Percentiles rank a stretch among this genome's conserved stretches.
phyloP scores from a whole-genome alignment of 2,329 filamentous ascomycete genomes.

The Cladosporium colombiae region DNA sequence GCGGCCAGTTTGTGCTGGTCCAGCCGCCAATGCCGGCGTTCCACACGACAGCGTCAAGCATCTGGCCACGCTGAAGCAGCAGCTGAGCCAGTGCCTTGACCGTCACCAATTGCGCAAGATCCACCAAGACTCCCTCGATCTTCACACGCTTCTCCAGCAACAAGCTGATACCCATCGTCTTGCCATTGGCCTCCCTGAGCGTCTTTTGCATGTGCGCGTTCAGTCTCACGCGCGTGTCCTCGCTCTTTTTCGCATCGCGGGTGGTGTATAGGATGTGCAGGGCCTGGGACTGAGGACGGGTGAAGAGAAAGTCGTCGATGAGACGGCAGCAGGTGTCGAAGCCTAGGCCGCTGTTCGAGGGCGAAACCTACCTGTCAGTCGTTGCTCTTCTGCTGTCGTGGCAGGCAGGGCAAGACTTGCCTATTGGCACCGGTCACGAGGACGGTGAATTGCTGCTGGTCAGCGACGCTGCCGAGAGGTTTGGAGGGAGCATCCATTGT shows the following conservation, averaged over 20 bases:
- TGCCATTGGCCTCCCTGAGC: constrained; percentile 38
- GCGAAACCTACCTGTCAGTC: constrained; percentile 22
- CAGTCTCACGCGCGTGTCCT: constrained; percentile 63
- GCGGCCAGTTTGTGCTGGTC: constrained; percentile 71
- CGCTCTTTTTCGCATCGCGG: constrained; percentile 71
- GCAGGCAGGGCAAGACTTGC: constrained; percentile 48
- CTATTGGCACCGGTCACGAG: constrained; percentile 86
- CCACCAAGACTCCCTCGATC: constrained; percentile 59
- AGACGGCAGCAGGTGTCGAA: constrained; percentile 80
- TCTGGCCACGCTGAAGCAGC: constrained; percentile 60
- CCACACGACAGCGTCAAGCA: constrained; percentile 76
- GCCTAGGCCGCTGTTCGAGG: constrained; percentile 71
- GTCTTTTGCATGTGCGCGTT: constrained; percentile 56
- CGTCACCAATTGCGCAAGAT: constrained; percentile 58
- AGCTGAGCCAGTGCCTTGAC: constrained; percentile 56
- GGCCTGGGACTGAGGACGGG: constrained; percentile 65
- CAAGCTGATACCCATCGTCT: constrained; percentile 31
- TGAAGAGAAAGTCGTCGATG: constrained; percentile 83
- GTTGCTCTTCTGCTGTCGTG: neutral
- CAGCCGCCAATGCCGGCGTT: constrained; percentile 91
- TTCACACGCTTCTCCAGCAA: constrained; percentile 48
- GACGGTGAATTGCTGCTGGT: constrained; percentile 49
- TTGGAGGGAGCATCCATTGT: constrained; percentile 12
- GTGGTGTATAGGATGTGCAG: constrained; percentile 84
- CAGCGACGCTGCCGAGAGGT: constrained; percentile 6